Percentiles rank a stretch among this genome's conserved stretches.
Evolutionary conservation across 2,329 filamentous ascomycete species (phyloP).

Genomic region (Macrophomina phaseolina): DNA sequence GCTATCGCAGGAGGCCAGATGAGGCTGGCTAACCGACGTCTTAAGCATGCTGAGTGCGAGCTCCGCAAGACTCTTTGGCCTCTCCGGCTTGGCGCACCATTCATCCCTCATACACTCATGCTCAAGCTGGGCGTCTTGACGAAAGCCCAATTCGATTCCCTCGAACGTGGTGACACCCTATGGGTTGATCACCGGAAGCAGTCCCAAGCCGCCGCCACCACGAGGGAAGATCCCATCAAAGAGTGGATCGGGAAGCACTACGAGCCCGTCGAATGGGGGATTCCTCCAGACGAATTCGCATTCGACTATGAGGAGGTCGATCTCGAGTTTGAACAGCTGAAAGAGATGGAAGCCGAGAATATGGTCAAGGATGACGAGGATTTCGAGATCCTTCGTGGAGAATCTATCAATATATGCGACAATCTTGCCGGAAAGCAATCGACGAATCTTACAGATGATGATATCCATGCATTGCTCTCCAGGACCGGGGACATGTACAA

Average conservation of each 20-base stretch:
- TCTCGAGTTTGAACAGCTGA: conserved; percentile 64
- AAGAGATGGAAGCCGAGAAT: conserved; percentile 65
- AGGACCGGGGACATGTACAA: conserved; percentile 63
- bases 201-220: conserved; percentile 27
- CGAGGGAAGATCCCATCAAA: conserved; percentile 48
- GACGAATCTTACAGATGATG: conserved; percentile 34
- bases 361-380: conserved; percentile 60
- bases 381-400: conserved; percentile 46
- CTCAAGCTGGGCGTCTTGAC: conserved; percentile 64
- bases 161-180: conserved; percentile 56
- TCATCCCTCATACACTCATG: conserved; percentile 63
- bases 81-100: conserved; percentile 46
- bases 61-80: conserved; percentile 52
- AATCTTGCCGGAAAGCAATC: conserved; percentile 45
- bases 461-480: conserved; percentile 47
- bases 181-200: conserved; percentile 43
- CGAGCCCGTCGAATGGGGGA: conserved; percentile 51
- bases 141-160: conserved; percentile 65
- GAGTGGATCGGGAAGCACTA: conserved; percentile 65
- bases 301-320: conserved; percentile 66
- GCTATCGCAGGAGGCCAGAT: conserved; percentile 45
- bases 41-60: conserved; percentile 51
- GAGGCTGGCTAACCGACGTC: conserved; percentile 45
- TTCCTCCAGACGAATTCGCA: conserved; percentile 56
- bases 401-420: conserved; percentile 42